Base-by-base conservation (phyloP, 352 stramenopile genomes). In the Pythium apleroticum region DNA sequence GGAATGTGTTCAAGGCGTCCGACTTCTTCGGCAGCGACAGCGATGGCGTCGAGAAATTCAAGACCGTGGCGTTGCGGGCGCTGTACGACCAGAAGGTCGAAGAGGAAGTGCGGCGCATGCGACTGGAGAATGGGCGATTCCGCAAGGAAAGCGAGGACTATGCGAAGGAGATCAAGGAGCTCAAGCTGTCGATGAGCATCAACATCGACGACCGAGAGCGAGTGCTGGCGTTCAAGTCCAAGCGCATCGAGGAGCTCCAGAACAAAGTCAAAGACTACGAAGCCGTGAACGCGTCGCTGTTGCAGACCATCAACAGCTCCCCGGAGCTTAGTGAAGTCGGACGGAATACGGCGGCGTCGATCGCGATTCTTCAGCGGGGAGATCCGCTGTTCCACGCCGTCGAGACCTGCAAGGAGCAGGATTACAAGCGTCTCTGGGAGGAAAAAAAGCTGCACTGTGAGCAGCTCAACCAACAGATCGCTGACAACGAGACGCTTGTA, bases 161-260 rank as follows among this genome's bases (percentile, higher is more conserved):
- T n/a, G 52, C 57, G 0, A 63, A 56, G n/a, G 59, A 84, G 11
- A 48, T 91, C 2, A 54, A 76, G 19, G 76, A 80, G 9, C 66
- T 87, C 20, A 71, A 83, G 55, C 22, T 53, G 2, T 74, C 72
- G 2, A 79, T 89, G 39, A 71, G 74, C 1, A 61, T 61, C 17
- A 88, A 88, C 49, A 86, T 91, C 41, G 76, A 86, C 5, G 82
- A 91, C 62, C 82, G 82, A 12, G 80, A 89, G 65, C 78, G 82
- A 22, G 80, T 89, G 24, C 37, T 91, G 31, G 71, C 79, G 9
- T 88, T 87, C 63, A 89, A 88, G 39, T 75, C 79, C 1, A 91
- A 89, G 52, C 74, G 78, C 2, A 83, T 89, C 12, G 78, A 91
- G 25, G 80, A 89, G 39, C 56, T 89, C 0, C 59, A 79, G n/a